phyloP scores from a whole-genome alignment of 495 filamentous ascomycete genomes.

The Xanthoparmelia taractica region DNA sequence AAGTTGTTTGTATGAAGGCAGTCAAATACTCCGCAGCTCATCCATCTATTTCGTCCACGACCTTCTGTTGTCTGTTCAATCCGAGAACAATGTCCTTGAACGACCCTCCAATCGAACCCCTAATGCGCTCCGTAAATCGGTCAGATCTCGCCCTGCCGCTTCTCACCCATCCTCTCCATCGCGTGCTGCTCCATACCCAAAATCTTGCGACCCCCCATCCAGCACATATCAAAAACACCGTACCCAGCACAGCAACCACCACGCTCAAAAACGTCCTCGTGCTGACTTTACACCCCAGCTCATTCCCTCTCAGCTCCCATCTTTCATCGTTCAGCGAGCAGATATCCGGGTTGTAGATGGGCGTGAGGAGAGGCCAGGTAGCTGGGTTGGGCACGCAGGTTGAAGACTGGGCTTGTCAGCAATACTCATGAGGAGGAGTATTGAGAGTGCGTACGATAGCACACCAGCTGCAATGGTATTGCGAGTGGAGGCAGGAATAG shows the following conservation, averaged over 20 bases:
- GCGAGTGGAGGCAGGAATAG: conserved; percentile 34
- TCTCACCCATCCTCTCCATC: conserved; percentile 28
- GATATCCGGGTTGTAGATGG: conserved; percentile 37
- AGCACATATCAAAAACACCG: conserved; percentile 30
- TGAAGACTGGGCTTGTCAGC: conserved; percentile 35
- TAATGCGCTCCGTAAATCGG: conserved; percentile 11
- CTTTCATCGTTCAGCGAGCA: conserved; percentile 45
- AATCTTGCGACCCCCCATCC: conserved; percentile 28
- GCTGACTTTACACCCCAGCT: conserved; percentile 45
- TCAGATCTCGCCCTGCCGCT: conserved; percentile 10
- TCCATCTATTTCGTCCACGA: background rate
- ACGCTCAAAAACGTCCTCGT: conserved; percentile 42
- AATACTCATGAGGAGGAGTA: conserved; percentile 2
- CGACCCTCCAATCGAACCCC: background rate
- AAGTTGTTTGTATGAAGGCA: background rate
- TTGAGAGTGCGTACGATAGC: conserved; percentile 39
- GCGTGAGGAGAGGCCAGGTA: conserved; percentile 38
- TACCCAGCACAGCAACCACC: conserved; percentile 34
- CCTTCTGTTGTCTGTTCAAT: conserved; percentile 3
- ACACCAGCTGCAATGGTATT: conserved; percentile 47
- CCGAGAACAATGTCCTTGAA: background rate
- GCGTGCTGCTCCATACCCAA: conserved; percentile 23
- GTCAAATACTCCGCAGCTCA: background rate
- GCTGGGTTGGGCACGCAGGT: conserved; percentile 44
- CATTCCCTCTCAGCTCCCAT: conserved; percentile 45